Base-by-base conservation (phyloP, 148 eudicot genomes). In the Pharnaceum exiguum region DNA sequence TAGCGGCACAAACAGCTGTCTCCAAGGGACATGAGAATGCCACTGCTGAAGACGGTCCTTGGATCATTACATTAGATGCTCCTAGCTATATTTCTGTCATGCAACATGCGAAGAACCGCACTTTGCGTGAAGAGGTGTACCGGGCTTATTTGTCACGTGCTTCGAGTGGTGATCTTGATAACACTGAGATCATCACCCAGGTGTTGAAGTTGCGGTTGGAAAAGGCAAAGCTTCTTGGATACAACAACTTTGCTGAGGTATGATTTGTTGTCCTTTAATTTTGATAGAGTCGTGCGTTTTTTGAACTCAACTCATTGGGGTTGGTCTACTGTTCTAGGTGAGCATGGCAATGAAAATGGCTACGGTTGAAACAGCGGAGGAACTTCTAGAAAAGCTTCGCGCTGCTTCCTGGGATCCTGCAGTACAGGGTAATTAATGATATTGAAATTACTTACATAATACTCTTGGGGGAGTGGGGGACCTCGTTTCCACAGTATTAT, bases 291-390 rank as follows among this genome's bases (percentile, higher is more conserved):
- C 15, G 7, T 42, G 13, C 12, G 5, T 23, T 37, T 3, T 29
- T 35, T 37, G 25, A 60, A 21, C 67, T 66, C 63, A 60, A 21
- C 67, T 66, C 63, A 57, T 44, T 62, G 17, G 28, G 61, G 11
- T 60, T 28, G 35, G 68, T 49, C 13, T 31, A 15, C 54, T 46
- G 70, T 51, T 53, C 51, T 74, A 94, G 99, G 96, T 94, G 55
- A 94, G 99, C 72, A 89, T 94, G 99, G 96, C 96, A 48, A 86
- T 84, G 77, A 94, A 89, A 79, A 89, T 94, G 99, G 99, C 99
- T 27, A 94, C 91, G 48, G 85, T 89, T 62, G 89, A 82, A 33
- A 89, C 78, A 79, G 99, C 87, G 66, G 83, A 78, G 77, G 91
- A 89, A 69, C 96, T 94, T 50, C 74, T 89, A 29, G 99, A 89